These are phyloP conservation scores for Pseudohalonectria lignicola DNA, from an alignment of 2,329 filamentous ascomycete genomes.

Conservation along the genomic window DNA sequence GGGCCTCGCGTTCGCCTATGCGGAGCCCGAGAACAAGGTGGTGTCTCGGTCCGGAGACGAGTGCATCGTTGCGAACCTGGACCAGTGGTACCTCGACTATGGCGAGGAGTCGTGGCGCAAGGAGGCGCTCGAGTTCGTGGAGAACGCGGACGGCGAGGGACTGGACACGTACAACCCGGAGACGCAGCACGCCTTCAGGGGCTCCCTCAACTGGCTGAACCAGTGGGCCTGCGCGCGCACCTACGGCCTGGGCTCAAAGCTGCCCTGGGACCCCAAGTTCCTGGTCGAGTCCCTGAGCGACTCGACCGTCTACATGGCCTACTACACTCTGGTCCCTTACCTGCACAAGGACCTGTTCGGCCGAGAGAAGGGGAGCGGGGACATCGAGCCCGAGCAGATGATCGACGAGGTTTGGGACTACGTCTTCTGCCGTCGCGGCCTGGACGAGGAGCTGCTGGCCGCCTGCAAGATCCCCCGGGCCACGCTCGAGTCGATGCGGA, in stretches of 20 bases:
- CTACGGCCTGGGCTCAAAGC: slow-evolving; percentile 84
- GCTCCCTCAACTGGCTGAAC: slow-evolving; percentile 83
- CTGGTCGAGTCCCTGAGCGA: slow-evolving; percentile 61
- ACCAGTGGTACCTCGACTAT: slow-evolving; percentile 98
- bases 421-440: slow-evolving; percentile 68
- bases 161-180: slow-evolving; percentile 74
- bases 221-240: slow-evolving; percentile 92
- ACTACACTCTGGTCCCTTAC: slow-evolving; percentile 54
- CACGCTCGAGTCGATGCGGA: slow-evolving; percentile 67
- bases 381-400: slow-evolving; percentile 75
- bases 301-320: slow-evolving; percentile 84
- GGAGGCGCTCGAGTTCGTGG: slow-evolving; percentile 61
- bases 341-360: slow-evolving; percentile 83
- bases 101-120: slow-evolving; percentile 82
- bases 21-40: slow-evolving; percentile 84
- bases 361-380: slow-evolving; percentile 53
- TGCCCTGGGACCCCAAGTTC: slow-evolving; percentile 87
- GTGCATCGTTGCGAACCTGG: slow-evolving; percentile 84
- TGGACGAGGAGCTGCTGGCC: slow-evolving; percentile 51
- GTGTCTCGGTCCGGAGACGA: slow-evolving; percentile 83
- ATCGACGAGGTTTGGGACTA: slow-evolving; percentile 96
- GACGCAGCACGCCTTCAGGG: slow-evolving; percentile 70
- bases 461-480: slow-evolving; percentile 62
- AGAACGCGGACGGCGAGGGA: slow-evolving; percentile 51
- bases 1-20: slow-evolving; percentile 79